phyloP scores from a whole-genome alignment of 768 basidiomycete genomes.

The Lentinula detonsa region DNA sequence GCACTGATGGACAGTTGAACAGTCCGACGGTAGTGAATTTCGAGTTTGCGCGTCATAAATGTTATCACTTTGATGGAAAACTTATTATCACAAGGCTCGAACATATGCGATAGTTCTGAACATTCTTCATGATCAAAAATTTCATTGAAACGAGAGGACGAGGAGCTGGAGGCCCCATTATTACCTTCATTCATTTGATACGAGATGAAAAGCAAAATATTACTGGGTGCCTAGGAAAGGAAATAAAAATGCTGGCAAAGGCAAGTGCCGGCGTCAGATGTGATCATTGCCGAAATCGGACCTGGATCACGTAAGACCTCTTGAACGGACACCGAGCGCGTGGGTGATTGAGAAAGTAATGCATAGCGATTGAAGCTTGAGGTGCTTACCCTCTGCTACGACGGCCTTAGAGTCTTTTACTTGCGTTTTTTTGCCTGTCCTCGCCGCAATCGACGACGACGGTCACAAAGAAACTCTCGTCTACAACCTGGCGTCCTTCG shows the following conservation, averaged over 20 bases:
- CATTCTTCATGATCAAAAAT: no score
- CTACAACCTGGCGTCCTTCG: background rate
- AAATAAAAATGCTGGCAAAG: background rate
- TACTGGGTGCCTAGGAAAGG: background rate
- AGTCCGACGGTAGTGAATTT: background rate
- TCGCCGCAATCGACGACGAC: background rate
- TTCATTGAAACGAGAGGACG: no score
- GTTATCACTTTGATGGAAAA: background rate
- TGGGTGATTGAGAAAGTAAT: background rate
- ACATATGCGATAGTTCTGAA: no score
- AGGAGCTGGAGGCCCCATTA: no score
- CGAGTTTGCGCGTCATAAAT: background rate
- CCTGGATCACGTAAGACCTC: background rate
- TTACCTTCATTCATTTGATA: background rate
- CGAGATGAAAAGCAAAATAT: background rate
- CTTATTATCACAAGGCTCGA: background rate
- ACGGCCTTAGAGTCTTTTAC: background rate
- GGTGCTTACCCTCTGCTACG: no score
- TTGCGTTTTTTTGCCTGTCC: background rate
- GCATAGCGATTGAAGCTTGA: background rate
- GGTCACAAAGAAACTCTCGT: background rate
- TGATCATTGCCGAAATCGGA: background rate
- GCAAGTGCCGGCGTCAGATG: background rate
- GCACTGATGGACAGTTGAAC: background rate
- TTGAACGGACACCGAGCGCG: background rate